A percentile compares a stretch with the other conserved stretches of the same genome.
These are phyloP conservation scores for Pseudogymnoascus sp. DNA, from an alignment of 2,329 filamentous ascomycete species.

Conservation along the genomic window DNA sequence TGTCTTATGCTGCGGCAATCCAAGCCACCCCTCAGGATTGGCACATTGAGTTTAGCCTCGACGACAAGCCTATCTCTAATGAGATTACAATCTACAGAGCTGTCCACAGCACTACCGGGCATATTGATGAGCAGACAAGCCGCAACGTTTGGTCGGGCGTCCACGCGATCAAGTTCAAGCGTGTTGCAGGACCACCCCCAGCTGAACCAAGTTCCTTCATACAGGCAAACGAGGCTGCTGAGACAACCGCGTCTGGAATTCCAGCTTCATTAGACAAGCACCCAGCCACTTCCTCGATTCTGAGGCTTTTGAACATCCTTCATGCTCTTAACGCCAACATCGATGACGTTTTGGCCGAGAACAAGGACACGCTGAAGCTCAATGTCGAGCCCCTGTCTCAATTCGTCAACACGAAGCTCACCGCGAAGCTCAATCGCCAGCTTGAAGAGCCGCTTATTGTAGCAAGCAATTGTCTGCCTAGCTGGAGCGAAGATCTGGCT, in stretches of 20 bases:
- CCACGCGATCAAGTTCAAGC: slow-evolving; percentile 87
- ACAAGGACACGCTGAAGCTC: slow-evolving; percentile 62
- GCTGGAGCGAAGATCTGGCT: slow-evolving; percentile 92
- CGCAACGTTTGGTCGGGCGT: slow-evolving; percentile 85
- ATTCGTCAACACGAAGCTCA: slow-evolving; percentile 98
- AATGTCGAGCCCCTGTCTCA: slow-evolving; percentile 81
- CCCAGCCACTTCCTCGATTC: slow-evolving; percentile 77
- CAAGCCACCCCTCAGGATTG: slow-evolving; percentile 81
- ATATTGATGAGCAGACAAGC: slow-evolving; percentile 58
- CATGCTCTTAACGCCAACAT: slow-evolving; percentile 91
- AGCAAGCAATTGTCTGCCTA: slow-evolving; percentile 90
- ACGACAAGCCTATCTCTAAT: slow-evolving; percentile 75
- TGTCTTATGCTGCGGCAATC: slow-evolving; percentile 80
- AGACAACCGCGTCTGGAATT: slow-evolving; percentile 54
- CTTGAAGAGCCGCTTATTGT: slow-evolving; percentile 95
- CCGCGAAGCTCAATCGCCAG: slow-evolving; percentile 93
- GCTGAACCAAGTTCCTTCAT: slow-evolving; percentile 61
- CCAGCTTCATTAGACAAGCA: slow-evolving; percentile 78
- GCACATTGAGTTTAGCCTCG: slow-evolving; percentile 93
- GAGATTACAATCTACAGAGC: slow-evolving; percentile 96
- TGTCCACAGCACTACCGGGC: slow-evolving; percentile 57
- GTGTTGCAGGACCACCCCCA: slow-evolving; percentile 75
- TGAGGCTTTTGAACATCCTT: slow-evolving; percentile 80
- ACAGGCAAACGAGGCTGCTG: slow-evolving; percentile 43
- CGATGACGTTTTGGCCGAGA: slow-evolving; percentile 80